Evolutionary conservation across 306 rosid genomes (phyloP).

Genomic region (Luffa acutangula): DNA sequence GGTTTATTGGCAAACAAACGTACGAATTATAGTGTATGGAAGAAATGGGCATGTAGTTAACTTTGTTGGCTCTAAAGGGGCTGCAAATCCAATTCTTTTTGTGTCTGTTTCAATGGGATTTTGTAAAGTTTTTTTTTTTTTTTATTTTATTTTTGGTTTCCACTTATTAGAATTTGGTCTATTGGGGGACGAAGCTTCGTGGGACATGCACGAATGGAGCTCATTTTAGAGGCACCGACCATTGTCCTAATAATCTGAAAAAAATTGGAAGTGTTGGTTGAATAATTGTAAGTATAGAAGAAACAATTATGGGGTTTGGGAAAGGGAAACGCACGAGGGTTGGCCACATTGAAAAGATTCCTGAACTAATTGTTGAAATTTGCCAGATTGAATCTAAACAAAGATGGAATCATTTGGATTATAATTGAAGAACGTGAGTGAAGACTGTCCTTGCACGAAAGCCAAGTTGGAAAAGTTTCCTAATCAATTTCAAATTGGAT

Average conservation of each 20-base stretch:
- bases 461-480: slow-evolving; percentile 45
- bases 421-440: slow-evolving; percentile 60
- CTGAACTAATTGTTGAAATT: neutral
- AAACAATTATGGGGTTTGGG: neutral
- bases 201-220: slow-evolving; percentile 3
- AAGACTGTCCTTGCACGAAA: slow-evolving; percentile 54
- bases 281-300: neutral
- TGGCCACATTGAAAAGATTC: slow-evolving; percentile 6
- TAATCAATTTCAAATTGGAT: slow-evolving; percentile 10
- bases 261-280: neutral
- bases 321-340: neutral
- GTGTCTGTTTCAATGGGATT: neutral
- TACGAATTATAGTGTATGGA: neutral
- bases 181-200: slow-evolving; percentile 6
- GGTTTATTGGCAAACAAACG: neutral
- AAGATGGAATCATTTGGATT: neutral
- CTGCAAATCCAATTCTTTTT: neutral
- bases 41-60: neutral
- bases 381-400: neutral
- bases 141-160: neutral
- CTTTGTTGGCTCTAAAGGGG: neutral
- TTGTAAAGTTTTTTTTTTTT: neutral
- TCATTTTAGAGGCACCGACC: slow-evolving; percentile 9
- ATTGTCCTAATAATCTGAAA: neutral
- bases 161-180: neutral